phyloP scores from a whole-genome alignment of 768 basidiomycete species.

The Panaeolus cyanescens region DNA sequence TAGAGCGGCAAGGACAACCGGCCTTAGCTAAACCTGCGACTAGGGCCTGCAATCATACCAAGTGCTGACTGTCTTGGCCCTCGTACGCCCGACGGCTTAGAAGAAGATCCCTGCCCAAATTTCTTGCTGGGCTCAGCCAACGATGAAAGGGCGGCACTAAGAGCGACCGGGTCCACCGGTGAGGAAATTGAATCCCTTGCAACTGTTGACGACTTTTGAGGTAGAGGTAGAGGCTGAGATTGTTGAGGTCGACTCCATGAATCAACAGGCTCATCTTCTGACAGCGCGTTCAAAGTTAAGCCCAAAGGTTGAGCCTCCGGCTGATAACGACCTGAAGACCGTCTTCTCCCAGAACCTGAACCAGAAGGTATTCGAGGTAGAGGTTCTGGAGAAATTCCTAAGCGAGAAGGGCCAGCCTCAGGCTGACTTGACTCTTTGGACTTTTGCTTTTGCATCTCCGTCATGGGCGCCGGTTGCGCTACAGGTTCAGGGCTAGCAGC shows the following conservation, averaged over 20 bases:
- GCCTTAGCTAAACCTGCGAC: constrained; percentile 1
- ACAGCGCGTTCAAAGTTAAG: not conserved
- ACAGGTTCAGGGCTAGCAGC: constrained; percentile 11
- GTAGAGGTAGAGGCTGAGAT: constrained; percentile 4
- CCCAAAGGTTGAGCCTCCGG: not conserved
- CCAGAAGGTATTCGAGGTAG: not conserved
- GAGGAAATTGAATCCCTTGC: not conserved
- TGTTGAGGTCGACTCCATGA: not conserved
- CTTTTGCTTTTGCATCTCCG: constrained; percentile 1
- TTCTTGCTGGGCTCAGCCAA: not conserved
- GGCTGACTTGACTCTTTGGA: not conserved
- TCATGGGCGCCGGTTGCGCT: not conserved
- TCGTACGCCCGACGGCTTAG: not conserved
- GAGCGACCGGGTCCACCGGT: not conserved
- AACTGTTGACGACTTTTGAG: not conserved
- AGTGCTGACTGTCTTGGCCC: constrained; percentile 1
- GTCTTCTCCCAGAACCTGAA: not conserved
- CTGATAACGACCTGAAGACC: not conserved
- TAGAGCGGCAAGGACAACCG: not conserved
- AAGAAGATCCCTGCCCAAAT: not conserved
- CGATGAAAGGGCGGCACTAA: not conserved
- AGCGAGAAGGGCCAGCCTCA: not conserved
- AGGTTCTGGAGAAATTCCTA: not conserved
- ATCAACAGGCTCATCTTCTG: not conserved
- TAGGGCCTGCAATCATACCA: not conserved